Percentiles rank a stretch among this genome's conserved stretches.
Conservation (phyloP, 768 basidiomycete genomes). For the Lactarius sp. region DNA sequence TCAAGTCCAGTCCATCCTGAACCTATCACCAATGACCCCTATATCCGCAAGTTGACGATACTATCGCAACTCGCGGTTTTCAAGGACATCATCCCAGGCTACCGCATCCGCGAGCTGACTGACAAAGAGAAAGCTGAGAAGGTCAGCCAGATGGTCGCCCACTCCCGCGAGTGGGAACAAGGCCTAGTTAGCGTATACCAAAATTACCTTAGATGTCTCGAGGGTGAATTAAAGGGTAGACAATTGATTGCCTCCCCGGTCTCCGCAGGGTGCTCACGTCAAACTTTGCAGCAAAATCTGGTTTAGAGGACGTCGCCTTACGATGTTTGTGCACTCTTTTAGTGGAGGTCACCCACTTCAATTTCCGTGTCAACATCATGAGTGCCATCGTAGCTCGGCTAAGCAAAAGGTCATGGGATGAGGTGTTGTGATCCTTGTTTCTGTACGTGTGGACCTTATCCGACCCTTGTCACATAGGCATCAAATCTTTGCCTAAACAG, state of each 20-base stretch:
- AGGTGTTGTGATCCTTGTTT: conserved; percentile 45
- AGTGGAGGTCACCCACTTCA: conserved; percentile 87
- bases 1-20: conserved; percentile 62
- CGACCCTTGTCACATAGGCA: conserved; percentile 43
- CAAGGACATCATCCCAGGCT: conserved; percentile 94
- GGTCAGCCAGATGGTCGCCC: conserved; percentile 87
- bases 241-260: conserved; percentile 19
- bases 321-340: conserved; percentile 86
- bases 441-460: conserved; percentile 21
- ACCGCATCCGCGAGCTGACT: conserved; percentile 87
- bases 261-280: background rate
- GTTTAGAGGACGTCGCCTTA: conserved; percentile 63
- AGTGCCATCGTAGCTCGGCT: conserved; percentile 76
- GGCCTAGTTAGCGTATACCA: conserved; percentile 87
- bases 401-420: conserved; percentile 85
- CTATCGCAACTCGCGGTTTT: conserved; percentile 90
- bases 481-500: conserved; percentile 83
- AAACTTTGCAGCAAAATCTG: conserved; percentile 48
- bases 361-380: conserved; percentile 92
- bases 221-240: conserved; percentile 82
- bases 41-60: conserved; percentile 84
- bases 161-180: conserved; percentile 93
- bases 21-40: conserved; percentile 69
- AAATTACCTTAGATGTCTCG: conserved; percentile 77
- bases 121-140: conserved; percentile 90